A percentile compares a stretch with the other conserved stretches of the same genome.
These are phyloP conservation scores for Exophiala mesophila DNA, from an alignment of 2,329 filamentous ascomycete genomes.

Conservation along the genomic window DNA sequence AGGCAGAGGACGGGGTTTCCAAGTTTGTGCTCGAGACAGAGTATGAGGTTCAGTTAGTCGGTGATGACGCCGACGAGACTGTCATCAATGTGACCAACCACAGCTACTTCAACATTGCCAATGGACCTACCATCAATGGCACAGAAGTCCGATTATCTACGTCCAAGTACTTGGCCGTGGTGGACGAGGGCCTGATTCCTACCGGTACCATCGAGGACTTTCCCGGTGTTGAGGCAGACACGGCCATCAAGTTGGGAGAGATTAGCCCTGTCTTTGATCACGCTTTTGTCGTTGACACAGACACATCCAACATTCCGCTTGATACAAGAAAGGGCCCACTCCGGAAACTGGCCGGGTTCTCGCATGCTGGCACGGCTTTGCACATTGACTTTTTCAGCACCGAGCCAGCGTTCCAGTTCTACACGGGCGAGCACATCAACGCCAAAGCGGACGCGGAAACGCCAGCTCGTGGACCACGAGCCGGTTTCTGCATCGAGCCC, in stretches of 20 bases:
- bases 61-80: conserved; percentile 76
- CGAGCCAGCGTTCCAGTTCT: conserved; percentile 95
- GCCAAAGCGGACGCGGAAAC: conserved; percentile 59
- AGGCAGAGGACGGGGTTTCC: conserved; percentile 53
- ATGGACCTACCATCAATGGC: conserved; percentile 55
- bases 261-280: conserved; percentile 75
- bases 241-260: conserved; percentile 67
- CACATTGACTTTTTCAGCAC: conserved; percentile 86
- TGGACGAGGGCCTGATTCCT: conserved; percentile 64
- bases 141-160: conserved; percentile 57
- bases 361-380: conserved; percentile 67
- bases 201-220: conserved; percentile 61
- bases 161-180: conserved; percentile 66
- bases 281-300: conserved; percentile 74
- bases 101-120: conserved; percentile 68
- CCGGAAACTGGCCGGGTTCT: conserved; percentile 63
- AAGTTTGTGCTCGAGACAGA: conserved; percentile 75
- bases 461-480: conserved; percentile 61
- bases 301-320: conserved; percentile 56
- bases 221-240: conserved; percentile 59
- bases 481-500: conserved; percentile 88
- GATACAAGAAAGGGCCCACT: conserved; percentile 64
- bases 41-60: conserved; percentile 79
- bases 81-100: conserved; percentile 93
- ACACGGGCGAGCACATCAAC: conserved; percentile 80